Conservation (phyloP, 2,329 filamentous ascomycete genomes). For the Fusarium sambucinum region DNA sequence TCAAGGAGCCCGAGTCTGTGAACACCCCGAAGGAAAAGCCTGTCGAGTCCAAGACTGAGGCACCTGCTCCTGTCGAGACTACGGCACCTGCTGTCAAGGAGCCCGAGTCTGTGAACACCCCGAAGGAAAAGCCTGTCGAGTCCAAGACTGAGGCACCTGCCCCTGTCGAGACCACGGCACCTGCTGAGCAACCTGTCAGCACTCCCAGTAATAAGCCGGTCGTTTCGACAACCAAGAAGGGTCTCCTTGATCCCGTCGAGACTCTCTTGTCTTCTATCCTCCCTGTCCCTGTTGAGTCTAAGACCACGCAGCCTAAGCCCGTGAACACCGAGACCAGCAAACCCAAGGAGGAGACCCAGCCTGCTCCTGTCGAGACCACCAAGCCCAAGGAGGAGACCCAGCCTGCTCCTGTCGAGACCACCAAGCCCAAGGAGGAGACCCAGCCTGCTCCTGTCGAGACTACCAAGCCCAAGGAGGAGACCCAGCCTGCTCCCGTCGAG, state of each 20-base stretch:
- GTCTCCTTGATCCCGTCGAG: slow-evolving; percentile 39
- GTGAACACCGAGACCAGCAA: slow-evolving; percentile 18
- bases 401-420: slow-evolving; percentile 9
- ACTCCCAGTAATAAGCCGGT: slow-evolving; percentile 8
- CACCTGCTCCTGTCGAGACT: slow-evolving; percentile 17
- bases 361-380: background rate
- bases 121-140: slow-evolving; percentile 27
- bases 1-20: slow-evolving; percentile 13
- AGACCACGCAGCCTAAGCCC: slow-evolving; percentile 26
- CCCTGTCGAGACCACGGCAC: slow-evolving; percentile 15
- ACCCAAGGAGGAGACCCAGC: slow-evolving; percentile 9
- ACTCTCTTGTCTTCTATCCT: slow-evolving; percentile 33
- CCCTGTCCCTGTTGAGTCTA: slow-evolving; percentile 20
- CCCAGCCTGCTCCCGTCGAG: slow-evolving; percentile 4
- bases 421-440: no score
- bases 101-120: slow-evolving; percentile 14
- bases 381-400: no score
- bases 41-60: slow-evolving; percentile 27
- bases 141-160: slow-evolving; percentile 24
- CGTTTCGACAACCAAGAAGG: slow-evolving; percentile 25
- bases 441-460: slow-evolving; percentile 3
- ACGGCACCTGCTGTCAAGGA: slow-evolving; percentile 21
- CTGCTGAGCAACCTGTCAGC: slow-evolving; percentile 8
- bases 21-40: slow-evolving; percentile 26
- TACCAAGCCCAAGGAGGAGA: background rate